Percentiles rank a stretch among this genome's conserved stretches.
Evolutionary conservation across 2,329 filamentous ascomycete genomes (phyloP).

Genomic region (Colletotrichum magnum): DNA sequence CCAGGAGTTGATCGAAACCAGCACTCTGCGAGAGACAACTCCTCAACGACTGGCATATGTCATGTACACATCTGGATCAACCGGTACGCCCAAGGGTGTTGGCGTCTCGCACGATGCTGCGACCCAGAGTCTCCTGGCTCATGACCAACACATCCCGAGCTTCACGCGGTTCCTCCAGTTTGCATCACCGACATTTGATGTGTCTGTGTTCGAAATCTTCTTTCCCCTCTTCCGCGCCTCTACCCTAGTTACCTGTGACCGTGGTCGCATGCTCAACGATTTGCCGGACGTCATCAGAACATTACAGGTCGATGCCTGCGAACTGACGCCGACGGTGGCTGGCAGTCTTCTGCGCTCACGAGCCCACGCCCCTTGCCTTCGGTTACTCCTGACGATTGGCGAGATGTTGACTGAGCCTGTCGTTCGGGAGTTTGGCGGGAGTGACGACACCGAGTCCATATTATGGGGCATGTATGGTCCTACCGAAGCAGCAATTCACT

Average conservation of each 20-base stretch:
- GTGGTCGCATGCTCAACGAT: constrained; percentile 80
- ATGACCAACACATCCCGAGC: constrained; percentile 80
- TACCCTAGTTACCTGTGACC: constrained; percentile 80
- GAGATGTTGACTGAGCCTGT: constrained; percentile 90
- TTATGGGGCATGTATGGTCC: constrained; percentile 96
- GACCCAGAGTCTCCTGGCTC: constrained; percentile 86
- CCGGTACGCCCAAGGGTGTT: constrained; percentile 90
- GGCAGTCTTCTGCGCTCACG: constrained; percentile 81
- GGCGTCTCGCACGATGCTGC: constrained; percentile 84
- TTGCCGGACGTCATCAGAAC: constrained; percentile 76
- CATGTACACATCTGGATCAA: constrained; percentile 94
- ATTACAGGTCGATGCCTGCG: constrained; percentile 84
- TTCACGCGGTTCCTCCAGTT: constrained; percentile 92
- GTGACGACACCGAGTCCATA: constrained; percentile 68
- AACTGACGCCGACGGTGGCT: constrained; percentile 90
- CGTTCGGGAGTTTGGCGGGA: constrained; percentile 82
- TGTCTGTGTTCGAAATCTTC: constrained; percentile 95
- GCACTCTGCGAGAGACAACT: background rate
- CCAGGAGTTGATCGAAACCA: background rate
- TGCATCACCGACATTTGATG: constrained; percentile 92
- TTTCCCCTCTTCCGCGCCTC: constrained; percentile 83
- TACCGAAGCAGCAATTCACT: constrained; percentile 93
- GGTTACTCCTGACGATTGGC: constrained; percentile 86
- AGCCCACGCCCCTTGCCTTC: constrained; percentile 75
- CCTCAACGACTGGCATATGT: constrained; percentile 79